phyloP scores from a whole-genome alignment of 768 basidiomycete species.

The Boletus tylopilopsis region DNA sequence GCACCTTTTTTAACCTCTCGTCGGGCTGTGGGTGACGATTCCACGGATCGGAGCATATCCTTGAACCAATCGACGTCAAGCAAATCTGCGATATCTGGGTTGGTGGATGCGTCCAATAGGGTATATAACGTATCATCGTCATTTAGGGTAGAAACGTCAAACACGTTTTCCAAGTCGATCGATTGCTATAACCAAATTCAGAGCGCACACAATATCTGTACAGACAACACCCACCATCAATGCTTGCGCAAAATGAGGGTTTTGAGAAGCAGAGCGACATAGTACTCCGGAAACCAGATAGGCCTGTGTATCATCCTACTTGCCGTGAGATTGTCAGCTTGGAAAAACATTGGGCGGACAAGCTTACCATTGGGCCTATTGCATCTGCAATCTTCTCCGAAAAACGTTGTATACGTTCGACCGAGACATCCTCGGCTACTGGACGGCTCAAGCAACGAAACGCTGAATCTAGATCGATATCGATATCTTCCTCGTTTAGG shows the following conservation, averaged over 20 bases:
- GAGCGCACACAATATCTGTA: neutral
- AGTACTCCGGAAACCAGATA: slow-evolving; percentile 61
- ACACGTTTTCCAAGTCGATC: slow-evolving; percentile 52
- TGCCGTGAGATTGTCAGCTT: slow-evolving; percentile 3
- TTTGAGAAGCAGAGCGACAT: slow-evolving; percentile 62
- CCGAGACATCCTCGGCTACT: slow-evolving; percentile 51
- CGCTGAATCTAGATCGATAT: slow-evolving; percentile 57
- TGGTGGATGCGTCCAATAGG: slow-evolving; percentile 63
- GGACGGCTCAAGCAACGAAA: slow-evolving; percentile 53
- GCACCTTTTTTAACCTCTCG: slow-evolving; percentile 43
- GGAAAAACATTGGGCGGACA: neutral
- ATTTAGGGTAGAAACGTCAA: slow-evolving; percentile 51
- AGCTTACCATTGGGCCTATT: slow-evolving; percentile 52
- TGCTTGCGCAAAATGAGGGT: slow-evolving; percentile 39
- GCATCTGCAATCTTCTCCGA: slow-evolving; percentile 52
- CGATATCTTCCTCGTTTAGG: slow-evolving; percentile 45
- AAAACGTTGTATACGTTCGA: slow-evolving; percentile 51
- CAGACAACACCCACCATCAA: slow-evolving; percentile 40
- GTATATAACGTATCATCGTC: slow-evolving; percentile 48
- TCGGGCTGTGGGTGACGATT: slow-evolving; percentile 31
- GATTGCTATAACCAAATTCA: slow-evolving; percentile 42
- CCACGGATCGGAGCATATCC: slow-evolving; percentile 20
- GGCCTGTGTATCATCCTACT: slow-evolving; percentile 51
- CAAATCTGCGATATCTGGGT: slow-evolving; percentile 57
- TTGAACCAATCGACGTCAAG: slow-evolving; percentile 39